Conservation (phyloP, 768 basidiomycete genomes). For the Suillus variegatus region DNA sequence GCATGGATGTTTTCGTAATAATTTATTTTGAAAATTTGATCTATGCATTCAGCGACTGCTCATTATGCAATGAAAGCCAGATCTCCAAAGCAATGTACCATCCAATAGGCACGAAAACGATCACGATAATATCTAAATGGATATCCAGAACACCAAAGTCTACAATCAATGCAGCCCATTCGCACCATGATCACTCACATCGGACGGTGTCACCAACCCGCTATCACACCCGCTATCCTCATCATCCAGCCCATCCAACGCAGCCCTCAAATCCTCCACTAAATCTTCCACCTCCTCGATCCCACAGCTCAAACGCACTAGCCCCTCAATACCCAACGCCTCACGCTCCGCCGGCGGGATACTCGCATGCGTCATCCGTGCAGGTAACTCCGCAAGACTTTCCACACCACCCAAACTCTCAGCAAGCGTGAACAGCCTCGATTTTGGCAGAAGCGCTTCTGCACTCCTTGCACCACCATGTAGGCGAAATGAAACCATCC, state of each 20-base stretch:
- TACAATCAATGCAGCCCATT: not conserved
- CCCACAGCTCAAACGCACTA: slow-evolving; percentile 85
- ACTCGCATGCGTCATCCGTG: slow-evolving; percentile 85
- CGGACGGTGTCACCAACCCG: not conserved
- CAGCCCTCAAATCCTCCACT: slow-evolving; percentile 33
- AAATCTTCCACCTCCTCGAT: slow-evolving; percentile 89
- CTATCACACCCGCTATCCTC: slow-evolving; percentile 25
- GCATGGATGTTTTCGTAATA: not conserved
- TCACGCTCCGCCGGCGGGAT: slow-evolving; percentile 70
- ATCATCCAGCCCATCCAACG: slow-evolving; percentile 64
- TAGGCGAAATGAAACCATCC: slow-evolving; percentile 81
- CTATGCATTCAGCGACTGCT: no score
- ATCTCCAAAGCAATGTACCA: no score
- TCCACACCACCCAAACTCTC: slow-evolving; percentile 94
- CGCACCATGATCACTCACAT: not conserved
- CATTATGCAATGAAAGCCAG: no score
- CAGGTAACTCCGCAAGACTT: slow-evolving; percentile 84
- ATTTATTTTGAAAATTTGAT: not conserved
- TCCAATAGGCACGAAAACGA: not conserved
- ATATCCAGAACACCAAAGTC: no score
- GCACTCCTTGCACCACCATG: slow-evolving; percentile 54
- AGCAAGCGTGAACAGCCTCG: slow-evolving; percentile 75
- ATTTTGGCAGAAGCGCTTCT: slow-evolving; percentile 64
- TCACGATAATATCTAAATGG: no score
- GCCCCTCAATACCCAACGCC: slow-evolving; percentile 72